Evolutionary conservation across 768 basidiomycete genomes (phyloP), one percentile per base, ranked within the genome.

Genomic region (Paxillus rubicundulus): DNA sequence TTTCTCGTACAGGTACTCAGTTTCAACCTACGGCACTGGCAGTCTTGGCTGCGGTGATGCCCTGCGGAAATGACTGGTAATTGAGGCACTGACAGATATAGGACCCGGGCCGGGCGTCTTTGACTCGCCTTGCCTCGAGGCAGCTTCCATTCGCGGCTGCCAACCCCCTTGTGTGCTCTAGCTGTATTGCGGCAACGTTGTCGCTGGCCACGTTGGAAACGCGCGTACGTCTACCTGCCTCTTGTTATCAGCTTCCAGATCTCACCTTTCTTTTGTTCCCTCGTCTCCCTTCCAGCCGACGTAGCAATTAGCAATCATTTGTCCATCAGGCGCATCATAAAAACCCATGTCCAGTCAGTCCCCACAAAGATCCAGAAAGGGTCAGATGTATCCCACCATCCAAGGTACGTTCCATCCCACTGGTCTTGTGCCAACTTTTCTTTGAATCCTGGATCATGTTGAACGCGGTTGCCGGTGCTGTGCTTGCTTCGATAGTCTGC

Each of bases 121-220:
- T 55, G 39, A 41, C 48, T 46, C 24, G 45, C 28, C 10, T 57
- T 58, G 68, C 73, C 71, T 74, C 71, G 68, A 72, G 71, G 71
- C 71, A 61, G 65, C 72, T 80, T 80, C 81, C 80, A 74, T 79
- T 79, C 75, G 67, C 65, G 80, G 78, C 59, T 75, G 73, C 74
- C 74, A 72, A 78, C 79, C 79, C 80, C 80, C 71, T 80, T 79
- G 79, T 62, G 65, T 67, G 61, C 66, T 67, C 69, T 67, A 73
- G 68, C 66, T 69, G 70, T 68, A 65, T 58, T 64, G 68, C 72
- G 70, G 70, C 70, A 68, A 70, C 71, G 65, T 70, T 74, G 57
- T 61, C 62, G 58, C 60, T 58, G 57, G 63, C 72, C 83, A 85
- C 84, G 84, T 84, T 85, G 82, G 75, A 81, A 82, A 78, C 82